A percentile compares a stretch with the other conserved stretches of the same genome.
These are phyloP conservation scores for Puccinia triticina DNA, from an alignment of 1,284 basidiomycete species.

Conservation along the genomic window DNA sequence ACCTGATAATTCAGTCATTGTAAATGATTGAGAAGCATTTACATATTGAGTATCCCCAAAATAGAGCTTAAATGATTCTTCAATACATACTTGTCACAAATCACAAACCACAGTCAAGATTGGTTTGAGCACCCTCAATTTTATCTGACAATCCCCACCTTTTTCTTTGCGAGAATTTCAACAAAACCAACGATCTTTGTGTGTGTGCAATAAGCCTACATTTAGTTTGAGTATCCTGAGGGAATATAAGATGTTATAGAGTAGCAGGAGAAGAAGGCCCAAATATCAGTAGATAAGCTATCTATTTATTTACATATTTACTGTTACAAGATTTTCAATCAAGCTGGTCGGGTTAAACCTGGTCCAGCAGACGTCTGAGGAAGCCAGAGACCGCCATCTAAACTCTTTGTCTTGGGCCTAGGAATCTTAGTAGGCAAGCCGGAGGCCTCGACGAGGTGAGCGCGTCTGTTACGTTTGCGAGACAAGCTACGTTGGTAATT, in stretches of 20 bases:
- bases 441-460: neutral
- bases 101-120: too few relatives aligned
- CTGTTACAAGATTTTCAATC: neutral
- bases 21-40: too few relatives aligned
- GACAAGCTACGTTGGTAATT: constrained; percentile 40
- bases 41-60: too few relatives aligned
- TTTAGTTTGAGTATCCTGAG: neutral
- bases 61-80: too few relatives aligned
- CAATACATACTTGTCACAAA: too few relatives aligned
- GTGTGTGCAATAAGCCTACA: neutral
- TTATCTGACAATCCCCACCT: too few relatives aligned
- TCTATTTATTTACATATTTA: too few relatives aligned
- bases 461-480: constrained; percentile 10
- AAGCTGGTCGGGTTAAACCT: neutral
- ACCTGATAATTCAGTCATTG: too few relatives aligned
- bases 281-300: too few relatives aligned
- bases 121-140: too few relatives aligned
- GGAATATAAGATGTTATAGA: neutral
- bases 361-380: constrained; percentile 24
- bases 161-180: too few relatives aligned
- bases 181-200: too few relatives aligned
- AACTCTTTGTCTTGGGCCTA: neutral
- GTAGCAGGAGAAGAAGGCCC: neutral
- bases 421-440: neutral
- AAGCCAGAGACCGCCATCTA: constrained; percentile 1